phyloP scores from a whole-genome alignment of 2,329 filamentous ascomycete genomes.

The Nemania sp. region DNA sequence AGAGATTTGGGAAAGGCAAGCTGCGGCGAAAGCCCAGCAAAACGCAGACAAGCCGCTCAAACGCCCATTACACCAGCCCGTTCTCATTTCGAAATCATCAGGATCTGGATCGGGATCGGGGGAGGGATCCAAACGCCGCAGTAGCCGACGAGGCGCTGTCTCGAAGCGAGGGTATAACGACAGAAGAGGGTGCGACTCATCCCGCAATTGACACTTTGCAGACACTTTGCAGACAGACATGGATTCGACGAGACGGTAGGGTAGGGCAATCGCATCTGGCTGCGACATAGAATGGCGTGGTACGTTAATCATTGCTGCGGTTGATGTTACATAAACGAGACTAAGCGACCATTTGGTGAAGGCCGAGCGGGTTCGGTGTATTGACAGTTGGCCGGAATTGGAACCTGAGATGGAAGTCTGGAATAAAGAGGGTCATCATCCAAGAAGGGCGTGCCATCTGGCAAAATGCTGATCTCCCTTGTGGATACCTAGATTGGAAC shows the following conservation, averaged over 20 bases:
- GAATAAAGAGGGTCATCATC: slow-evolving; percentile 51
- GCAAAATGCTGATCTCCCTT: slow-evolving; percentile 53
- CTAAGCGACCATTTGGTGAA: slow-evolving; percentile 43
- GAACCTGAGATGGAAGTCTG: slow-evolving; percentile 47
- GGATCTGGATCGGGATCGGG: slow-evolving; percentile 45
- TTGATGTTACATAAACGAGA: slow-evolving; percentile 38
- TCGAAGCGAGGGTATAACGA: slow-evolving; percentile 50
- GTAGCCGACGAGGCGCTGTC: slow-evolving; percentile 51
- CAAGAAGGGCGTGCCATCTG: slow-evolving; percentile 63
- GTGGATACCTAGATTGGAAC: slow-evolving; percentile 54
- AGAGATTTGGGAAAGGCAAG: slow-evolving; percentile 69
- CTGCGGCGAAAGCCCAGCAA: slow-evolving; percentile 61
- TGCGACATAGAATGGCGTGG: slow-evolving; percentile 40
- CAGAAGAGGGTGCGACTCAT: slow-evolving; percentile 46
- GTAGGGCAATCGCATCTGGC: slow-evolving; percentile 32
- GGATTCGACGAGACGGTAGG: slow-evolving; percentile 37
- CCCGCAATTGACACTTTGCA: slow-evolving; percentile 44
- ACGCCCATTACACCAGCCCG: slow-evolving; percentile 67
- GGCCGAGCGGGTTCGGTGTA: slow-evolving; percentile 43
- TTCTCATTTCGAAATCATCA: slow-evolving; percentile 60
- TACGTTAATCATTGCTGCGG: slow-evolving; percentile 37
- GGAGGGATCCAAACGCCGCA: slow-evolving; percentile 53
- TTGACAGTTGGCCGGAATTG: slow-evolving; percentile 43
- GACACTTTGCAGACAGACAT: slow-evolving; percentile 38
- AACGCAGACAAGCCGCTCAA: slow-evolving; percentile 64